Conservation (phyloP, 2,329 filamentous ascomycete genomes). For the Penicillium italicum region DNA sequence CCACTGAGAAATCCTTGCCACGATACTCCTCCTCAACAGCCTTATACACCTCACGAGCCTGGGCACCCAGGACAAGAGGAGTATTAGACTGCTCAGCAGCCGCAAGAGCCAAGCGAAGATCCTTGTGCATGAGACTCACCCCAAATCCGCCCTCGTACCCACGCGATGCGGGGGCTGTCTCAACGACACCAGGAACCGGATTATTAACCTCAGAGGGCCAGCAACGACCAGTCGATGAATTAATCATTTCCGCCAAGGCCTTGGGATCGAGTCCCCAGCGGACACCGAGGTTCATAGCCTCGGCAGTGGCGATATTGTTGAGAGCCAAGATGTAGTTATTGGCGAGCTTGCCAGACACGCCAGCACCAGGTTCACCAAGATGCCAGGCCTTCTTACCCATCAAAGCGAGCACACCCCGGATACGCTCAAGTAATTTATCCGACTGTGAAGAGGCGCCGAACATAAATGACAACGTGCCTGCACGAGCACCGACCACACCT, state of each 20-base stretch:
- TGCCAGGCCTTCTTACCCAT: constrained; percentile 89
- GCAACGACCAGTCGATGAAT: constrained; percentile 87
- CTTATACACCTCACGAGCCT: constrained; percentile 65
- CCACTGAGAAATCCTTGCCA: constrained; percentile 75
- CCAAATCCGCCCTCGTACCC: constrained; percentile 78
- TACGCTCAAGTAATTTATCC: constrained; percentile 56
- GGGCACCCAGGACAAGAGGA: constrained; percentile 60
- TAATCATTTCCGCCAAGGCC: constrained; percentile 79
- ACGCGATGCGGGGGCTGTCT: constrained; percentile 67
- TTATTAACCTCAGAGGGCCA: constrained; percentile 98
- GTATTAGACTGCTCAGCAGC: constrained; percentile 67
- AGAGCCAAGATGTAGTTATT: constrained; percentile 97
- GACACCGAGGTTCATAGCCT: constrained; percentile 64
- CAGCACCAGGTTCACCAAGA: constrained; percentile 78
- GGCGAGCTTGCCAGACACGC: constrained; percentile 85
- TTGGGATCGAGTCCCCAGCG: constrained; percentile 61
- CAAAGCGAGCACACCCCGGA: constrained; percentile 65
- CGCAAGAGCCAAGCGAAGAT: constrained; percentile 67
- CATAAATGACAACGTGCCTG: constrained; percentile 93
- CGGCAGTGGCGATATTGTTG: constrained; percentile 74
- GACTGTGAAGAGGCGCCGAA: constrained; percentile 61
- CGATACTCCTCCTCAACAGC: constrained; percentile 60
- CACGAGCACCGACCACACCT: constrained; percentile 84
- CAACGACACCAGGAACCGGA: constrained; percentile 80
- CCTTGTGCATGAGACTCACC: constrained; percentile 75